Evolutionary conservation across 768 basidiomycete genomes (phyloP), one percentile per base, ranked within the genome.

Genomic region (Amylocystis lapponica): DNA sequence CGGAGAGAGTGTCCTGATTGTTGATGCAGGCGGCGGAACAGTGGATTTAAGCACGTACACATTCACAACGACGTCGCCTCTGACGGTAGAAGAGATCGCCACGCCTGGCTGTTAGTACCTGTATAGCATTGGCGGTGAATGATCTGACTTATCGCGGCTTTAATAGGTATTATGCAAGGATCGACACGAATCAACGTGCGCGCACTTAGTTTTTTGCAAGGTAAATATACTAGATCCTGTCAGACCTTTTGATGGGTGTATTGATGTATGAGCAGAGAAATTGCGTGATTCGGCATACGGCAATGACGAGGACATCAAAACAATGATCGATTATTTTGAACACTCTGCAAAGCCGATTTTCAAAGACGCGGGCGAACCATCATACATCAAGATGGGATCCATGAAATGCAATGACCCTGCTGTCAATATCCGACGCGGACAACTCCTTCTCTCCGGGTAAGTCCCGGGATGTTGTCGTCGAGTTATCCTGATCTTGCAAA

Each of bases 1-100:
- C 0, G 62, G 63, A 1, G 52, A 59, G 23, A 65, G 66, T 1
- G 57, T 76, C 5, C 64, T 75, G 14, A 54, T 78, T 13, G 66
- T 77, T 8, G 77, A 79, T 51, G 74, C 73, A 7, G 77, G 77
- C 9, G 72, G 73, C 17, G 65, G 66, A 3, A 71, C 67, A 5
- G 57, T 68, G 4, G 70, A 70, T 39, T 27, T 70, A 29, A 75
- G 73, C 49, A 68, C 63, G 41, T 70, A 59, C 61, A 17, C 11
- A 4, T 41, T 54, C 19, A 17, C 17, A 12, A 36, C 36, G 2
- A 19, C 26, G 13, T 23, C 29, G 8, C 48, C 54, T 9, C 5
- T 55, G 5, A 36, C 38, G 7, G 53, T 72, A 16, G 56, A 74
- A 30, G 68, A 71, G 47, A 56, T 70, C 34, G 57, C 59, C 12